Evolutionary conservation across 169 alveolate genomes (phyloP).

Genomic region (Cryptosporidium viatorum): DNA sequence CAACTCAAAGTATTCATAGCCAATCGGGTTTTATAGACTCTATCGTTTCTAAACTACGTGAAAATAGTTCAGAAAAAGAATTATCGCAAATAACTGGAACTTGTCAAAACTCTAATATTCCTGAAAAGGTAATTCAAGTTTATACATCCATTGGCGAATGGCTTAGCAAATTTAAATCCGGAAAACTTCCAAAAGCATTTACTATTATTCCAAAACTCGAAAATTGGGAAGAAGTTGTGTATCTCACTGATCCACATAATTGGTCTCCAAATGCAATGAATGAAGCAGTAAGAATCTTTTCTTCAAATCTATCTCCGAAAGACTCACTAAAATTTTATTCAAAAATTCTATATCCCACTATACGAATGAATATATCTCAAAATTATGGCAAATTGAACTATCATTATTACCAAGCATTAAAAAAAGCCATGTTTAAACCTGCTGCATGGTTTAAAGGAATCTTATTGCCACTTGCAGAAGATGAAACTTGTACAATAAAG

Average conservation of each 20-base stretch:
- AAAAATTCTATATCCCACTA: constrained; percentile 87
- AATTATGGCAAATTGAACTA: constrained; percentile 90
- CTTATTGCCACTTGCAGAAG: constrained; percentile 91
- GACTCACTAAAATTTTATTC: constrained; percentile 84
- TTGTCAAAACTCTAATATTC: not conserved
- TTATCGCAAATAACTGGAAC: not conserved
- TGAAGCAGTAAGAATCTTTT: constrained; percentile 91
- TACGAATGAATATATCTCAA: constrained; percentile 86
- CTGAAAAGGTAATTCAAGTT: constrained; percentile 70
- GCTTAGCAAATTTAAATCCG: constrained; percentile 88
- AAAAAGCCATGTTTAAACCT: constrained; percentile 94
- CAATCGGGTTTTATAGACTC: not conserved
- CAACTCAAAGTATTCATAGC: not conserved
- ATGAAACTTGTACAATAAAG: constrained; percentile 89
- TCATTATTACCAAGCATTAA: constrained; percentile 92
- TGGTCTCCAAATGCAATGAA: constrained; percentile 95
- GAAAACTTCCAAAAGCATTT: constrained; percentile 94
- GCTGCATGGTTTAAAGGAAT: constrained; percentile 96
- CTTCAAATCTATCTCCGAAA: constrained; percentile 88
- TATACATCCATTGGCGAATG: constrained; percentile 84
- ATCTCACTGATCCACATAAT: constrained; percentile 91
- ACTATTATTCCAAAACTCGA: constrained; percentile 91
- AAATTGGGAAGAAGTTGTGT: constrained; percentile 93
- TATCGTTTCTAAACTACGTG: constrained; percentile 1
- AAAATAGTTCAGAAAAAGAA: not conserved